A percentile compares a stretch with the other conserved stretches of the same genome.
These are phyloP conservation scores for Syncephalastrum racemosum DNA, from an alignment of 371 early-diverging fungal genomes.

Conservation along the genomic window DNA sequence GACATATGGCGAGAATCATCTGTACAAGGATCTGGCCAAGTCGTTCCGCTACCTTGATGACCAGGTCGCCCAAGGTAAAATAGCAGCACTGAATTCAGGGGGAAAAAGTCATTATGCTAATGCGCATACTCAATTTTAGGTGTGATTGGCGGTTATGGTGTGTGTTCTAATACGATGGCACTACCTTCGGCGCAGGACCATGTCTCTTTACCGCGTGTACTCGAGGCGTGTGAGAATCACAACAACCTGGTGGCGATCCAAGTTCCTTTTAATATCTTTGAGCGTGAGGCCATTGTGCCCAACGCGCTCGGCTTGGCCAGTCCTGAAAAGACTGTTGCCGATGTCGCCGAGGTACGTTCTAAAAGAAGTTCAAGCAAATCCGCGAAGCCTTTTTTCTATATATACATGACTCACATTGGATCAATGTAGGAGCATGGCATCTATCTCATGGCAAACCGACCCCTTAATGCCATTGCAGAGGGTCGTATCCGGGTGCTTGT, in stretches of 20 bases:
- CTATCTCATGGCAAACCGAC: slow-evolving; percentile 72
- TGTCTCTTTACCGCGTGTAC: slow-evolving; percentile 44
- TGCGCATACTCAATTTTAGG: no score
- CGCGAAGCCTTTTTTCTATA: not conserved
- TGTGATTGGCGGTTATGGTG: slow-evolving; percentile 69
- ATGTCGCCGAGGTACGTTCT: slow-evolving; percentile 50
- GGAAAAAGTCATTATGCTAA: no score
- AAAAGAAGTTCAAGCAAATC: not conserved
- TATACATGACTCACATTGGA: not conserved
- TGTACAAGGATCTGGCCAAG: slow-evolving; percentile 59
- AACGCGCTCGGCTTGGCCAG: slow-evolving; percentile 20
- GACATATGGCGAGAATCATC: slow-evolving; percentile 35
- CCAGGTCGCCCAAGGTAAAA: slow-evolving; percentile 53
- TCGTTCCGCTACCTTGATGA: slow-evolving; percentile 65
- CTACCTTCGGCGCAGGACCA: slow-evolving; percentile 62
- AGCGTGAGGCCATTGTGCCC: slow-evolving; percentile 53
- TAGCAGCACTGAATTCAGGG: not conserved
- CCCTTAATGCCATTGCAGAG: slow-evolving; percentile 68
- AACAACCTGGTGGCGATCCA: slow-evolving; percentile 65
- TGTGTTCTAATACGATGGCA: slow-evolving; percentile 71
- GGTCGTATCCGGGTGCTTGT: slow-evolving; percentile 65
- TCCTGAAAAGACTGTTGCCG: slow-evolving; percentile 48
- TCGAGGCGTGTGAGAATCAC: slow-evolving; percentile 33
- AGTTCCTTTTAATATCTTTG: slow-evolving; percentile 79
- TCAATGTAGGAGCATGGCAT: slow-evolving; percentile 52